A percentile compares a stretch with the other conserved stretches of the same genome.
phyloP scores from a whole-genome alignment of 2,329 filamentous ascomycete species.

The Pseudocercospora vitis region DNA sequence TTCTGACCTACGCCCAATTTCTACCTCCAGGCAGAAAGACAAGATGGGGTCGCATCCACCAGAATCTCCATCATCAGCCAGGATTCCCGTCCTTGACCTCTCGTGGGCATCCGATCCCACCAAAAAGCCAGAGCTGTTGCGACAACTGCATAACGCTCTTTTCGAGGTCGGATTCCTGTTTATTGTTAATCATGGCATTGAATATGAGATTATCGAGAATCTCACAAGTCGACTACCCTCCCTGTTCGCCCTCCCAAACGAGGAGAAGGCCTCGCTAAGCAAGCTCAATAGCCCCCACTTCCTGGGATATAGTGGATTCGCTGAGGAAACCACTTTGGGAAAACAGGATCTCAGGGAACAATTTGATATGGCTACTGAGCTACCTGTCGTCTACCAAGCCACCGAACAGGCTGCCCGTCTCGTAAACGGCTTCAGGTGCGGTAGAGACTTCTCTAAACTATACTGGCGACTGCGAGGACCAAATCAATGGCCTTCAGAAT shows the following conservation, averaged over 20 bases:
- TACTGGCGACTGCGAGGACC: constrained; percentile 46
- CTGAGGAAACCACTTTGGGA: constrained; percentile 58
- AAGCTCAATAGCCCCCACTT: constrained; percentile 60
- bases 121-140: constrained; percentile 42
- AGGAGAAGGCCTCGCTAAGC: constrained; percentile 45
- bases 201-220: constrained; percentile 38
- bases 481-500: constrained; percentile 41
- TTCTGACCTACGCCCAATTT: not conserved
- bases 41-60: not conserved
- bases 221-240: constrained; percentile 45
- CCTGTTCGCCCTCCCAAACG: constrained; percentile 46
- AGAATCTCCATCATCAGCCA: not conserved
- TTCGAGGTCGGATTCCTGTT: constrained; percentile 57
- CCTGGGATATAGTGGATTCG: constrained; percentile 58
- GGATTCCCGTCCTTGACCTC: constrained; percentile 54
- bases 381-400: constrained; percentile 33
- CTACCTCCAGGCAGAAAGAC: not conserved
- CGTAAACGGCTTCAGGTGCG: constrained; percentile 42
- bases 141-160: constrained; percentile 49
- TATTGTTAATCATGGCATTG: constrained; percentile 52
- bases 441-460: constrained; percentile 44
- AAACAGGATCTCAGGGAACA: constrained; percentile 57
- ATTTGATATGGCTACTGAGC: constrained; percentile 58
- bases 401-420: not conserved
- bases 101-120: constrained; percentile 43